Evolutionary conservation across 2,329 filamentous ascomycete genomes (phyloP), one percentile per base, ranked within the genome.

Genomic region (Pseudofabraea citricarpa): DNA sequence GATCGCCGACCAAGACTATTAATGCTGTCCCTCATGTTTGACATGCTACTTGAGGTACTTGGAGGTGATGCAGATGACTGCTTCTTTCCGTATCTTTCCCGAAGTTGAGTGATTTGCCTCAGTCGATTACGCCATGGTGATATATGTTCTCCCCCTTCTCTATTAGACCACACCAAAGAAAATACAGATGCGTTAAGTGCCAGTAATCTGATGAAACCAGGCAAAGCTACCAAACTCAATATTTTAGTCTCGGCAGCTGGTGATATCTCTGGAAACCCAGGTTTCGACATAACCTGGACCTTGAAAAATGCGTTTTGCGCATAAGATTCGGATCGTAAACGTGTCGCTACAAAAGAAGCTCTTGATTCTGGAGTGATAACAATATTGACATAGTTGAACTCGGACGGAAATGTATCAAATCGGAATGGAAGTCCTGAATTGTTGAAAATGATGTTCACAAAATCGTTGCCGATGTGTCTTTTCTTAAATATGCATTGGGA

Each of bases 381-480:
- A 56, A 98, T 97, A 62, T 96, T 90, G 60, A 98, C 90, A 59
- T 87, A 95, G 61, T 96, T 97, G 72, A 98, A 95, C 45, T 91
- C 86, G 0, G 90, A 94, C 1, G 89, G 89, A 56, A 98, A 95
- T 0, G 88, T 95, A 61, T 95, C 81, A 61, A 95, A 95, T 42
- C 79, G 77, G 69, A 95, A 97, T 0, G 87, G 85, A 37, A 83
- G 65, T n/a, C 93, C 91, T 2, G 90, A 96, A 58, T 95, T 89
- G 63, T 98, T 98, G 74, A 94, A 98, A 45, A 98, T 85, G 55
- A 98, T 95, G 61, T 95, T 97, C 60, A 98, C 93, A 63, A 88
- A 95, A 64, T 97, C 93, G 60, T 98, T 98, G 45, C 93, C 93
- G 48, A 97, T 93, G 59, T 97, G 94, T 3, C 83, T 77, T 66